Evolutionary conservation across 345 rosid species (phyloP), one percentile per base, ranked within the genome.

Genomic region (Clarkia xantiana): DNA sequence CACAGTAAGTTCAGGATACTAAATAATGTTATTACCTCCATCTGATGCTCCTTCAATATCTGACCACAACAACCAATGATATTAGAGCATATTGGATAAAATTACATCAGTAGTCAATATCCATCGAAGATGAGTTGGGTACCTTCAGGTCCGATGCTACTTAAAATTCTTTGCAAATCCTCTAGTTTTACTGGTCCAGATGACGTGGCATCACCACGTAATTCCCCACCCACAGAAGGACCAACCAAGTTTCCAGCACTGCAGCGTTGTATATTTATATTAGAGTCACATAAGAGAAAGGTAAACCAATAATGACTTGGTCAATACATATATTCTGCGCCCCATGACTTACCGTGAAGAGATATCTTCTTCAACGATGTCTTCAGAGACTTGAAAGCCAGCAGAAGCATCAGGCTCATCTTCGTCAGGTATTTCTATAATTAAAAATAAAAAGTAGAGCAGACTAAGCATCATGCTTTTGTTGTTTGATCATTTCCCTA

Each of bases 161-260:
- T 80, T 66, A 91, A 75, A 65, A 91, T 91, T 69, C 96, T 81
- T 75, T 79, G 86, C 69, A 91, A 66, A 67, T 86, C 96, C 65
- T 76, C 84, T 72, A 86, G 65, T 72, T 72, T 81, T 36, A 91
- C 93, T 18, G 96, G 87, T 59, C 96, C 96, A 34, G 93, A 75
- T 16, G 93, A 78, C 54, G 93, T 76, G 65, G 76, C 62, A 50
- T 80, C 93, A 63, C 85, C 81, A 42, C 59, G 69, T 50, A 69
- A 76, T 71, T 81, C 96, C 51, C 80, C 56, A 60, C 80, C 84
- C 45, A 69, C 53, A 61, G 66, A 72, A 36, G 94, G 78, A 45
- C 76, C 62, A 49, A 74, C 72, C 63, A 78, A 62, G 77, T 81
- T 83, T 64, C 90, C 94, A 57, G 82, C 89, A 67, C 96, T 91